Conservation (phyloP, 2,329 filamentous ascomycete species). For the Colletotrichum camelliae region DNA sequence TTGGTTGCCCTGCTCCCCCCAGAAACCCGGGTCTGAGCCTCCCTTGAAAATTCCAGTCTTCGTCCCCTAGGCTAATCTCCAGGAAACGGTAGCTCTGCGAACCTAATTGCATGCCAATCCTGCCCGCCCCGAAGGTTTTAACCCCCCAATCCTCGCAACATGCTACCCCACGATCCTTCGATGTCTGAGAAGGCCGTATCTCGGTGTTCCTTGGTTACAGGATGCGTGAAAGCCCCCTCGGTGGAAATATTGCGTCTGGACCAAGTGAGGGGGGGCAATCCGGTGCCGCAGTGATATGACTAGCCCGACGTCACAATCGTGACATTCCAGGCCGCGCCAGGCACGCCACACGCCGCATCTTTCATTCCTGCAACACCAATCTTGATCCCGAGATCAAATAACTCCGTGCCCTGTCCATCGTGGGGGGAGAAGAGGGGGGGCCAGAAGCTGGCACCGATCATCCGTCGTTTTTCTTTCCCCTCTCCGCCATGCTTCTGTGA, state of each 20-base stretch:
- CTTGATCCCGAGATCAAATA: not conserved
- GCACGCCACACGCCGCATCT: not conserved
- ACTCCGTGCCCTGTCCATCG: not conserved
- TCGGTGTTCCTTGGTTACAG: not conserved
- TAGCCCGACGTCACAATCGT: not conserved
- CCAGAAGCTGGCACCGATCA: not conserved
- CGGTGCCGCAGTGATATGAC: not conserved
- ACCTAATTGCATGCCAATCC: slow-evolving; percentile 1
- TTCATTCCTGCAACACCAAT: not conserved
- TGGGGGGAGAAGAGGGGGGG: not conserved
- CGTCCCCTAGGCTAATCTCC: slow-evolving; percentile 10
- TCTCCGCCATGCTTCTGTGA: not conserved
- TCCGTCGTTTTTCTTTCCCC: not conserved
- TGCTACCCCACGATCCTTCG: not conserved
- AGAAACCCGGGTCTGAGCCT: slow-evolving; percentile 4
- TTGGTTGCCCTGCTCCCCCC: not conserved
- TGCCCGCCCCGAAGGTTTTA: too few species aligned
- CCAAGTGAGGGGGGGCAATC: not conserved
- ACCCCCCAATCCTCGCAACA: not conserved
- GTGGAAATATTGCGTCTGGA: not conserved
- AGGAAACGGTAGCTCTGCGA: slow-evolving; percentile 8
- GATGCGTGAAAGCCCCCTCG: not conserved
- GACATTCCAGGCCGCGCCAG: not conserved
- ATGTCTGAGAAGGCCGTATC: not conserved
- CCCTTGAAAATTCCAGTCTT: slow-evolving; percentile 15